Conservation (phyloP, 768 basidiomycete genomes). For the Lentinula sp. region DNA sequence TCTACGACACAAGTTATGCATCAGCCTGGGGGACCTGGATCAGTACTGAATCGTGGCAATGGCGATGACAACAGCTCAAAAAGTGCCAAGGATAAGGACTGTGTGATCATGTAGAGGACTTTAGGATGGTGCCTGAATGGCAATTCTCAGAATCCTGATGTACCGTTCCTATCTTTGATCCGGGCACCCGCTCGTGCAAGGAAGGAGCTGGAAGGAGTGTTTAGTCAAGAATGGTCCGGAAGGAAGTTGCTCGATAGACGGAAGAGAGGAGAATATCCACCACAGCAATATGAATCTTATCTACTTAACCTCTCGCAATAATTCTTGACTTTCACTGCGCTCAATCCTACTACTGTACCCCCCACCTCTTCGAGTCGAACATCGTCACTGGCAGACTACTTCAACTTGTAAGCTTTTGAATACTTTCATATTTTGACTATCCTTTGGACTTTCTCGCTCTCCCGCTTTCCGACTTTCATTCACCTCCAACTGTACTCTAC, state of each 20-base stretch:
- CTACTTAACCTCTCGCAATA: not conserved
- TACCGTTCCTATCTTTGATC: no score
- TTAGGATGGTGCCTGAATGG: not conserved
- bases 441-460: not conserved
- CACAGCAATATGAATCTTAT: not conserved
- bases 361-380: not conserved
- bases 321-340: not conserved
- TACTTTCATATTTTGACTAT: not conserved
- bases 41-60: constrained; percentile 55
- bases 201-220: not conserved
- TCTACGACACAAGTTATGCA: constrained; percentile 47
- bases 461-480: not conserved
- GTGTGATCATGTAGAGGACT: constrained; percentile 72
- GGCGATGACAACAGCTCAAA: constrained; percentile 27
- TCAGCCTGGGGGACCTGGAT: constrained; percentile 53
- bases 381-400: not conserved
- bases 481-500: not conserved
- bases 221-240: not conserved
- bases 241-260: not conserved
- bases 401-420: not conserved
- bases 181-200: not conserved
- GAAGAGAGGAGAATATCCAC: no score
- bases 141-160: not conserved
- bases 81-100: constrained; percentile 58
- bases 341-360: not conserved